Conservation (phyloP, 2,329 filamentous ascomycete species). For the Pleurostoma richardsiae region DNA sequence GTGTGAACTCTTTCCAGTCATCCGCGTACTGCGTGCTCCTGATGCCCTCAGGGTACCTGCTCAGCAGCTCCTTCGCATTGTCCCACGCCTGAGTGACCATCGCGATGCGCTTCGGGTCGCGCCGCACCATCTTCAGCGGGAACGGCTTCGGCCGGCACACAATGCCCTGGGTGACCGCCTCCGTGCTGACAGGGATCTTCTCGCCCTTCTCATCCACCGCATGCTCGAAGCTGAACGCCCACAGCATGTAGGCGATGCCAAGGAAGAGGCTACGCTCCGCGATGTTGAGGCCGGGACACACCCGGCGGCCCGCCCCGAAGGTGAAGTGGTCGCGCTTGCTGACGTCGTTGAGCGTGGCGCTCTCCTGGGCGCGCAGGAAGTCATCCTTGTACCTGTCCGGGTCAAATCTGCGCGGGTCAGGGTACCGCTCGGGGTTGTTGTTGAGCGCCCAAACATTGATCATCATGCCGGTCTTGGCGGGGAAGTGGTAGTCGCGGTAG, state of each 20-base stretch:
- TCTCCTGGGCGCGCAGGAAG: slow-evolving; percentile 14
- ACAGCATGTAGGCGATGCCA: slow-evolving; percentile 39
- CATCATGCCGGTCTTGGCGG: slow-evolving; percentile 36
- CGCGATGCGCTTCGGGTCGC: no score
- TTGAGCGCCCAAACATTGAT: slow-evolving; percentile 31
- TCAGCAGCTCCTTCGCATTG: no score
- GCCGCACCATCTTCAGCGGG: slow-evolving; percentile 2
- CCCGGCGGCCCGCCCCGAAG: slow-evolving; percentile 50
- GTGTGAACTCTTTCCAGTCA: no score
- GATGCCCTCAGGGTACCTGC: no score
- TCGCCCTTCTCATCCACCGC: slow-evolving; percentile 2
- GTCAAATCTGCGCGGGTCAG: slow-evolving; percentile 34
- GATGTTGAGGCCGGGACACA: slow-evolving; percentile 54
- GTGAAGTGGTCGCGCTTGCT: slow-evolving; percentile 44
- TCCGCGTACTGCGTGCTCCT: no score
- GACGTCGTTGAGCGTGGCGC: slow-evolving; percentile 20
- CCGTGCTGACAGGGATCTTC: slow-evolving; percentile 2
- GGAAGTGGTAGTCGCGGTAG: slow-evolving; percentile 40
- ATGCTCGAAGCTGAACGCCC: slow-evolving; percentile 30
- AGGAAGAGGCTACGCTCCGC: slow-evolving; percentile 43
- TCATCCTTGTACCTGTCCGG: slow-evolving; percentile 28
- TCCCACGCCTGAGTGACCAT: no score
- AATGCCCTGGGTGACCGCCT: slow-evolving; percentile 2
- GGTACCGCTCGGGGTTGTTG: slow-evolving; percentile 28
- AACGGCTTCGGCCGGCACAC: slow-evolving; percentile 5